Evolutionary conservation across 73 alveolate genomes (phyloP).

Genomic region (Tetrahymena elliotti): DNA sequence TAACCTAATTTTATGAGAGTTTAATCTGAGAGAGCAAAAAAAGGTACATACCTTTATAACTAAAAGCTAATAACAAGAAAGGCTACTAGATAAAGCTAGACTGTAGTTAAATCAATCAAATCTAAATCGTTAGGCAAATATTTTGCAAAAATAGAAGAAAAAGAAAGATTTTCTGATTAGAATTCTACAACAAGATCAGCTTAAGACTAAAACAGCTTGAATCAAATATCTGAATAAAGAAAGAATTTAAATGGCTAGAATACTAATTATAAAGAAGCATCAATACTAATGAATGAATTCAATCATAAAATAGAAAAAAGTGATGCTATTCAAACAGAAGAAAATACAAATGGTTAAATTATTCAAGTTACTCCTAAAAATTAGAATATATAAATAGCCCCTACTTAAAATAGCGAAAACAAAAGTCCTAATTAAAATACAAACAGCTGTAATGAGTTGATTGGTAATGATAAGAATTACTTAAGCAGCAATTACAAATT

Average conservation of each 20-base stretch:
- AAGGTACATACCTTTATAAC: not conserved
- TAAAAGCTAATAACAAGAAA: not conserved
- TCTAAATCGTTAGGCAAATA: not conserved
- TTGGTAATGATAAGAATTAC: not conserved
- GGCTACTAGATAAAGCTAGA: not conserved
- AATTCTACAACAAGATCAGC: not conserved
- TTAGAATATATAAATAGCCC: not conserved
- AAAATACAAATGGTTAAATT: not conserved
- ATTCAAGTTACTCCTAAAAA: not conserved
- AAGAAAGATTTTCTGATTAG: not conserved
- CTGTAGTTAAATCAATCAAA: not conserved
- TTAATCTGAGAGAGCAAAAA: not conserved
- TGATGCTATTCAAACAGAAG: not conserved
- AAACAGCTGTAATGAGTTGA: not conserved
- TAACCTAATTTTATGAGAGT: not conserved
- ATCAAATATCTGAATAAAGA: not conserved
- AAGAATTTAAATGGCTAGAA: not conserved
- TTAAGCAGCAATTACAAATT: not conserved
- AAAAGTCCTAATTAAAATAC: not conserved
- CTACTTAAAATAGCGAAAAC: not conserved
- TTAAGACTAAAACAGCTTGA: not conserved
- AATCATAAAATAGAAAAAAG: not conserved
- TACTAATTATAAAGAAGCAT: not conserved
- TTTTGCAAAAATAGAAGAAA: not conserved
- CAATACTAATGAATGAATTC: not conserved